A percentile compares a stretch with the other conserved stretches of the same genome.
phyloP scores from a whole-genome alignment of 345 rosid genomes.

The Gossypium stocksii region DNA sequence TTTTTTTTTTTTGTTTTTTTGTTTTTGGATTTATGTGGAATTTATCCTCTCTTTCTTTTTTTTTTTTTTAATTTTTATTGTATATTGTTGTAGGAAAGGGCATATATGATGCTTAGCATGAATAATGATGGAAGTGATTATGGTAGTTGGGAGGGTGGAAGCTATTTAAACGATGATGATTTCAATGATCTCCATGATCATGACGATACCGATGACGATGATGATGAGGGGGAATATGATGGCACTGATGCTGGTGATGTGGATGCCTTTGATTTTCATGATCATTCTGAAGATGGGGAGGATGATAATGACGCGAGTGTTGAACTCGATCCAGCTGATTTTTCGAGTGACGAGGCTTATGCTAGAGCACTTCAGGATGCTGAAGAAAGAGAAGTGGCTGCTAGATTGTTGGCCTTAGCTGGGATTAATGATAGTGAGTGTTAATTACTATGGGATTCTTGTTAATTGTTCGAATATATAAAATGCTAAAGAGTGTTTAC shows the following conservation, averaged over 20 bases:
- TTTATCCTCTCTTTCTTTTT: background rate
- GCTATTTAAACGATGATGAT: constrained; percentile 59
- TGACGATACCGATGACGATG: constrained; percentile 29
- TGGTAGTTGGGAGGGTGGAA: constrained; percentile 81
- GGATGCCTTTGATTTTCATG: constrained; percentile 62
- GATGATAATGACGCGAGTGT: constrained; percentile 30
- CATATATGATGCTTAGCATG: constrained; percentile 82
- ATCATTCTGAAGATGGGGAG: constrained; percentile 33
- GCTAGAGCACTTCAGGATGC: constrained; percentile 94
- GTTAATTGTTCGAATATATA: constrained; percentile 8
- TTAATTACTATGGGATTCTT: constrained; percentile 10
- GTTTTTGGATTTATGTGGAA: background rate
- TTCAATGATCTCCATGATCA: constrained; percentile 48
- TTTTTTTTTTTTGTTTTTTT: constrained; percentile 7
- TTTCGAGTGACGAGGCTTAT: constrained; percentile 79
- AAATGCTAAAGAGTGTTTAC: background rate
- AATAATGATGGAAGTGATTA: constrained; percentile 61
- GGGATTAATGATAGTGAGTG: constrained; percentile 58
- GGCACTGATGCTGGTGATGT: constrained; percentile 54
- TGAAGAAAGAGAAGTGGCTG: constrained; percentile 84
- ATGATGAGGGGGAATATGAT: constrained; percentile 30
- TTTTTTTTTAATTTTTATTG: background rate
- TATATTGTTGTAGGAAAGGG: constrained; percentile 57
- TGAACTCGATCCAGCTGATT: constrained; percentile 47
- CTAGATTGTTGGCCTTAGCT: constrained; percentile 70